Evolutionary conservation across 108 stramenopile species (phyloP), one percentile per base, ranked within the genome.

Genomic region (Discostella stelligeroides): DNA sequence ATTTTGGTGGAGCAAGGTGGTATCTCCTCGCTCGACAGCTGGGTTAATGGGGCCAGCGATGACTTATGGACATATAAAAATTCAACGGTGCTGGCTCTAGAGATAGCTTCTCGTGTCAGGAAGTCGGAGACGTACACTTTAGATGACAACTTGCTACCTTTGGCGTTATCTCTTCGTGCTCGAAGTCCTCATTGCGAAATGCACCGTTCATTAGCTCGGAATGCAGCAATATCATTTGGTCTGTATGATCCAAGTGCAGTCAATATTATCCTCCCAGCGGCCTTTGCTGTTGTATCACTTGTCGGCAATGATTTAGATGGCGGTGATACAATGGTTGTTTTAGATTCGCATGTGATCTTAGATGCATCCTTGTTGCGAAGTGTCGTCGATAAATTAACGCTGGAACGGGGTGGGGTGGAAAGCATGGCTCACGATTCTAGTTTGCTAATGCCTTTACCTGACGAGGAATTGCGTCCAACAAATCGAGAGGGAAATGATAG

Each of bases 171-270:
- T 11, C 63, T 91, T 60, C 81, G 93, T 15, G 84, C 90, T n/a
- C 61, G 85, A 27, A 77, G 76, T 61, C 93, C 93, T 30, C 70
- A 79, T 29, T 94, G 93, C 72, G 90, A 94, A 73, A 61, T 94
- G 81, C 89, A 91, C 66, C 82, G 93, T 17, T 71, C 73, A 39
- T 55, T 94, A 58, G 90, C 89, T 6, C 70, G 79, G 12, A 68
- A 80, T 75, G 79, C 73, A 45, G 79, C 79, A 2, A 63, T 80
- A 53, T 14, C 43, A 49, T 80, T 57, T 75, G 73, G 73, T 20
- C 23, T 75, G 24, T 80, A 80, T 53, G 21, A 75, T 58, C 0
- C 34, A n/a, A 20, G 29, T 11, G 7, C 60, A 43, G 51, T 9
- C 15, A 55, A 8, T 25, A 40, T 0, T 25, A 5, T 13, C 9